These are phyloP conservation scores for Alternaria gaisen DNA, from an alignment of 2,329 filamentous ascomycete genomes.

Conservation along the genomic window DNA sequence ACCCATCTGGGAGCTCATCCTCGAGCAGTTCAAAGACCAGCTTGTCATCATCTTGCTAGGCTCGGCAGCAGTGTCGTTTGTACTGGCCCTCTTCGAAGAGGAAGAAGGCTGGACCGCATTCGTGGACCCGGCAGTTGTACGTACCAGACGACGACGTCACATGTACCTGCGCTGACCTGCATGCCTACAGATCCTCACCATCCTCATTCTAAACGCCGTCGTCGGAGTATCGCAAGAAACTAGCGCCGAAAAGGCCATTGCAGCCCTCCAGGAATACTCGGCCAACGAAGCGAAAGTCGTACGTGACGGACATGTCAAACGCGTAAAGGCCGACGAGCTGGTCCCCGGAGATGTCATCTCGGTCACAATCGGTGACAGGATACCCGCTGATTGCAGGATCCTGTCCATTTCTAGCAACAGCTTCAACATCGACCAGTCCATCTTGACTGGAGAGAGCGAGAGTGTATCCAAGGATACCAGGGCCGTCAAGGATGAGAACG, in stretches of 20 bases:
- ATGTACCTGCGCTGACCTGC: slow-evolving; percentile 23
- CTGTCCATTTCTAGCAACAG: slow-evolving; percentile 94
- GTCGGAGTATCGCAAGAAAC: slow-evolving; percentile 99
- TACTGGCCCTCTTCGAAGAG: slow-evolving; percentile 90
- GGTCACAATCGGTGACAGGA: slow-evolving; percentile 87
- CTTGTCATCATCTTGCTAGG: slow-evolving; percentile 93
- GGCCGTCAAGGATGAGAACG: slow-evolving; percentile 76
- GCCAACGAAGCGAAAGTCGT: slow-evolving; percentile 96
- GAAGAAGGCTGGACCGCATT: slow-evolving; percentile 96
- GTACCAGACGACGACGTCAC: slow-evolving; percentile 50
- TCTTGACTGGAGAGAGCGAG: slow-evolving; percentile 96
- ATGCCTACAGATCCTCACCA: slow-evolving; percentile 83
- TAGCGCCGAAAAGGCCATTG: slow-evolving; percentile 97
- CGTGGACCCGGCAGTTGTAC: slow-evolving; percentile 91
- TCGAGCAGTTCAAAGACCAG: slow-evolving; percentile 99
- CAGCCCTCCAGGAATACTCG: slow-evolving; percentile 97
- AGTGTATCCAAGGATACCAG: slow-evolving; percentile 86
- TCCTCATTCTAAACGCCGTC: slow-evolving; percentile 93
- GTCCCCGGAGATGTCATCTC: slow-evolving; percentile 94
- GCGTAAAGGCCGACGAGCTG: slow-evolving; percentile 94
- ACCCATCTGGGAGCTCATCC: slow-evolving; percentile 92
- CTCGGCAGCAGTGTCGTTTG: slow-evolving; percentile 92
- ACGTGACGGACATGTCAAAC: slow-evolving; percentile 80
- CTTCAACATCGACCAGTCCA: slow-evolving; percentile 95
- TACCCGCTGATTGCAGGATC: slow-evolving; percentile 93